Evolutionary conservation across 352 stramenopile species (phyloP).

Genomic region (Pythium rhizo-oryzae): DNA sequence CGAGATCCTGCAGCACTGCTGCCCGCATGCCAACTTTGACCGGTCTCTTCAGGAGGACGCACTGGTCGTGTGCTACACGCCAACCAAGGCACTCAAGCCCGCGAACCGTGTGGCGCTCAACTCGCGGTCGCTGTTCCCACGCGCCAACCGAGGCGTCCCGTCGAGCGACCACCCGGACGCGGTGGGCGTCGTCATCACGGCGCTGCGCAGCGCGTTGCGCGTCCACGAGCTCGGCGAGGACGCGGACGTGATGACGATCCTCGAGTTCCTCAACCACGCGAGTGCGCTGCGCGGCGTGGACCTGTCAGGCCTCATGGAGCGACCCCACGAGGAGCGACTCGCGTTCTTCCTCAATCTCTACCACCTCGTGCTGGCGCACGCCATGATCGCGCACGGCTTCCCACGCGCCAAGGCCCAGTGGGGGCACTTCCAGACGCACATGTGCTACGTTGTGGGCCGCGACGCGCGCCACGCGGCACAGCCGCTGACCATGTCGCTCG

Average conservation of each 20-base stretch:
- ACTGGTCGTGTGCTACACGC: conserved; percentile 41
- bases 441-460: conserved; percentile 61
- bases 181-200: conserved; percentile 32
- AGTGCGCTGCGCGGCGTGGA: conserved; percentile 62
- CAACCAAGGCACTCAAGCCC: conserved; percentile 45
- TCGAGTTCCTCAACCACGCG: conserved; percentile 73
- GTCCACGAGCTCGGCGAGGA: conserved; percentile 37
- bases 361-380: conserved; percentile 72
- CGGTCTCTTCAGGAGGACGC: conserved; percentile 19
- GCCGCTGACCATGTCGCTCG: conserved; percentile 54
- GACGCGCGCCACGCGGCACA: conserved; percentile 22
- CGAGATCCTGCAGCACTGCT: conserved; percentile 62
- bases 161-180: conserved; percentile 21
- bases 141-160: neutral
- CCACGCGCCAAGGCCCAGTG: conserved; percentile 60
- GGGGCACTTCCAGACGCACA: conserved; percentile 54
- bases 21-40: conserved; percentile 49
- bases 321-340: conserved; percentile 67
- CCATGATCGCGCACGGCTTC: conserved; percentile 72
- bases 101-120: conserved; percentile 65
- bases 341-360: conserved; percentile 85
- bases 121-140: conserved; percentile 58
- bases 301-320: conserved; percentile 39
- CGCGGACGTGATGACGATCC: conserved; percentile 48
- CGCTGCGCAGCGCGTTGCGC: conserved; percentile 33